These are phyloP conservation scores for Tephrocybe sp. DNA, from an alignment of 768 basidiomycete genomes.

Conservation along the genomic window DNA sequence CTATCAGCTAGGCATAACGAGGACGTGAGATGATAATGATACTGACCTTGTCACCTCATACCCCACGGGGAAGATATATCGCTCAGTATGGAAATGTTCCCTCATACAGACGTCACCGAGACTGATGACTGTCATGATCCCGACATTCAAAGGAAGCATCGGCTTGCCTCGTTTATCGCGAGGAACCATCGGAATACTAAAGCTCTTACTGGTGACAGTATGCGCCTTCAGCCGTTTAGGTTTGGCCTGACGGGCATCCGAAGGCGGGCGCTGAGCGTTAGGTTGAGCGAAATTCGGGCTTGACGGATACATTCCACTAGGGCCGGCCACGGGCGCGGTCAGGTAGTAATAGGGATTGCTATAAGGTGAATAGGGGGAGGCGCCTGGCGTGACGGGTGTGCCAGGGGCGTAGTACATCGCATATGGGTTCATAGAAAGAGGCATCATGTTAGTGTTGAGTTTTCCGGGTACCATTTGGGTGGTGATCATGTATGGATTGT, in stretches of 20 bases:
- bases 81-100: constrained; percentile 84
- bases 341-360: constrained; percentile 45
- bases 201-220: constrained; percentile 75
- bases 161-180: constrained; percentile 71
- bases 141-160: constrained; percentile 76
- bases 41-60: constrained; percentile 78
- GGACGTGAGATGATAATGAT: not conserved
- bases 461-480: constrained; percentile 15
- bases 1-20: not conserved
- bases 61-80: constrained; percentile 88
- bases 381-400: constrained; percentile 38
- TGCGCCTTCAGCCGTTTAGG: constrained; percentile 81
- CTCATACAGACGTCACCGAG: constrained; percentile 79
- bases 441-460: constrained; percentile 19
- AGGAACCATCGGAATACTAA: constrained; percentile 77
- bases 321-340: constrained; percentile 35
- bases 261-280: constrained; percentile 23
- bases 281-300: constrained; percentile 28
- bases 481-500: constrained; percentile 24
- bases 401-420: constrained; percentile 41
- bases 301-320: constrained; percentile 35
- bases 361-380: constrained; percentile 35
- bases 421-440: constrained; percentile 38
- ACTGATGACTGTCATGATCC: constrained; percentile 81
- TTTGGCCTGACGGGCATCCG: constrained; percentile 53